Percentiles rank a stretch among this genome's conserved stretches.
Evolutionary conservation across 2,329 filamentous ascomycete species (phyloP).

Genomic region (Talaromyces sp.): DNA sequence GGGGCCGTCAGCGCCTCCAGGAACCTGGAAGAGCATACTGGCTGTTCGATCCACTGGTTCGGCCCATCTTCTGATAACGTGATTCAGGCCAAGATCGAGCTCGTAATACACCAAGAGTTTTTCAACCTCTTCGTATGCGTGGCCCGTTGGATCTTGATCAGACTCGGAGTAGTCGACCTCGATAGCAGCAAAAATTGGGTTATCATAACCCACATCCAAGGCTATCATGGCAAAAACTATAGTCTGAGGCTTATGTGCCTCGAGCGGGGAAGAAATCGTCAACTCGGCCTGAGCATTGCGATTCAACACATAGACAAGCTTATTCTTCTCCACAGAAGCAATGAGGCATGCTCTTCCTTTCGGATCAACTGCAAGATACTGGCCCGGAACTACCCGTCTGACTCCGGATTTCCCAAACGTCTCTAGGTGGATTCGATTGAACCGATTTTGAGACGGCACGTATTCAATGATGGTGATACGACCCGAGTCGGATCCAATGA

Average conservation of each 20-base stretch:
- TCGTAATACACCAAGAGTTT: slow-evolving; percentile 96
- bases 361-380: slow-evolving; percentile 92
- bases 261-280: slow-evolving; percentile 92
- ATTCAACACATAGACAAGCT: slow-evolving; percentile 97
- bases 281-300: slow-evolving; percentile 90
- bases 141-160: slow-evolving; percentile 83
- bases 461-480: slow-evolving; percentile 94
- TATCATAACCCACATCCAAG: slow-evolving; percentile 92
- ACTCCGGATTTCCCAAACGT: slow-evolving; percentile 98
- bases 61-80: slow-evolving; percentile 94
- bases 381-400: slow-evolving; percentile 85
- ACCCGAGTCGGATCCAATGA: slow-evolving; percentile 91
- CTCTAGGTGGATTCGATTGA: slow-evolving; percentile 85
- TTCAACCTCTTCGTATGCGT: slow-evolving; percentile 73
- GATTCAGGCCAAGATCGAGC: slow-evolving; percentile 90
- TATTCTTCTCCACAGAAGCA: slow-evolving; percentile 95
- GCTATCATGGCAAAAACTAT: slow-evolving; percentile 83
- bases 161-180: slow-evolving; percentile 90
- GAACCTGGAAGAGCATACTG: slow-evolving; percentile 88
- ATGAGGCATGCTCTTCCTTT: slow-evolving; percentile 94
- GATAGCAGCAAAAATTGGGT: slow-evolving; percentile 90
- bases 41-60: slow-evolving; percentile 87
- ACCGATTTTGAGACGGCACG: slow-evolving; percentile 74
- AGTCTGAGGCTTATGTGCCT: slow-evolving; percentile 89
- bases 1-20: slow-evolving; percentile 86